Base-by-base conservation (phyloP, 176 grass and related monocot genomes). In the Triticum urartu region DNA sequence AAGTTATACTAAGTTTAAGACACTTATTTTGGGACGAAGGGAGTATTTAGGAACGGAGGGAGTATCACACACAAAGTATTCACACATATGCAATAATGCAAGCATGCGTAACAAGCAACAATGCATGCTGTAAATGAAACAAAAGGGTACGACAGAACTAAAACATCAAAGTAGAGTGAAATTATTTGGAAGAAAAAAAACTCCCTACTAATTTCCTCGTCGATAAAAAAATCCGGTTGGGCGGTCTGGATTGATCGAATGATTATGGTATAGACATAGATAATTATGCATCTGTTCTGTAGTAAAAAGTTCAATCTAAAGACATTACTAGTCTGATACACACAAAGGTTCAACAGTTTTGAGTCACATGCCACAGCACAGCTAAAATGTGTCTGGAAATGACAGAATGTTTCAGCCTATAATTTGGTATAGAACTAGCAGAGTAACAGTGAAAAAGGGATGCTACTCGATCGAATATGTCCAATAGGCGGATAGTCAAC, bases 401-500 rank as follows among this genome's bases (percentile, higher is more conserved):
- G 34, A 62, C 20, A 61, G 5, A 39, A 68, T 63, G 62, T 39
- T 75, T 72, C 73, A 79, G 66, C 59, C 25, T 54, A 79, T 67
- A 40, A 47, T 45, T 65, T 40, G 32, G 45, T 77, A 84, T 36
- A 80, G 45, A n/a, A 76, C 35, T 50, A 68, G 32, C 10, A 76
- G 68, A 70, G 75, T 50, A 84, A 79, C 32, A 69, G 13, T 11
- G 52, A 24, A 68, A 76, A 84, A 83, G 79, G 35, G 35, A 43
- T 11, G 36, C 34, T 68, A n/a, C 22, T 36, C 74, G 34, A 75
- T 80, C 10, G n/a, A 30, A 26, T 40, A 80, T 75, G 43, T n/a
- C 52, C 76, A 65, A 52, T 10, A 65, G 43, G 18, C 54, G 43
- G 45, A 35, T 54, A 18, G 56, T 40, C 42, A 33, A 24, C 68